These are phyloP conservation scores for Teratosphaeria viscida DNA, from an alignment of 2,329 filamentous ascomycete species.

Conservation along the genomic window DNA sequence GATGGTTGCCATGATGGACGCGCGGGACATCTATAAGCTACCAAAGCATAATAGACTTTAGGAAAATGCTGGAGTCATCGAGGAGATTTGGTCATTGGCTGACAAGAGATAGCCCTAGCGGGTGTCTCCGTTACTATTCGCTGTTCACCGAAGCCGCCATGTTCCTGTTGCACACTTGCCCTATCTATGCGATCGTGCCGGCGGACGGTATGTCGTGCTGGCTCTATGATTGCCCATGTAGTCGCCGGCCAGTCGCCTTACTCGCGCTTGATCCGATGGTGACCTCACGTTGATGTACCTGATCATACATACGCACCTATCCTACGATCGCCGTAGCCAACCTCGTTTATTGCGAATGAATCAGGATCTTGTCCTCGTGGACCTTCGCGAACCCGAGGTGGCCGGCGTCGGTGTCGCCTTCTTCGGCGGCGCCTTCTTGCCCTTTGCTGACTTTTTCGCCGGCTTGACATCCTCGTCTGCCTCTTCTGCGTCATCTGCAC, in stretches of 20 bases:
- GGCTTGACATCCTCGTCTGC: constrained; percentile 4
- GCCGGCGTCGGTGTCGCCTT: constrained; percentile 6
- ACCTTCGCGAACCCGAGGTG: constrained; percentile 11
- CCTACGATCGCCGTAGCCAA: neutral
- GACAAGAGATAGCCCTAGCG: neutral
- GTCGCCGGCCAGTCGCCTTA: too few species aligned
- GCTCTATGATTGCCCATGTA: too few species aligned
- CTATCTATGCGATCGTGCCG: too few species aligned
- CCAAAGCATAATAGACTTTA: neutral
- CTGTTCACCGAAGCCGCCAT: neutral
- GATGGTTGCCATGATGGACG: neutral
- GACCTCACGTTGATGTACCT: neutral
- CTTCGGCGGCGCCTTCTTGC: constrained; percentile 7
- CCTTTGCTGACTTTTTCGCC: constrained; percentile 1
- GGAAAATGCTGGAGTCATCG: neutral
- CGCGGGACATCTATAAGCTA: neutral
- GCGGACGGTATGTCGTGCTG: too few species aligned
- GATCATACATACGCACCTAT: neutral
- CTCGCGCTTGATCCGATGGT: too few species aligned
- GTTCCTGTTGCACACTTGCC: too few species aligned
- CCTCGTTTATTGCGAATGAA: neutral
- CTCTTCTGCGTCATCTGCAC: constrained; percentile 5
- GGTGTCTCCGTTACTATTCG: neutral
- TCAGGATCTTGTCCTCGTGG: constrained; percentile 8
- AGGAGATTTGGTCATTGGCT: neutral